These are phyloP conservation scores for Metschnikowia lochheadii DNA, from an alignment of 805 yeast species.

Conservation along the genomic window DNA sequence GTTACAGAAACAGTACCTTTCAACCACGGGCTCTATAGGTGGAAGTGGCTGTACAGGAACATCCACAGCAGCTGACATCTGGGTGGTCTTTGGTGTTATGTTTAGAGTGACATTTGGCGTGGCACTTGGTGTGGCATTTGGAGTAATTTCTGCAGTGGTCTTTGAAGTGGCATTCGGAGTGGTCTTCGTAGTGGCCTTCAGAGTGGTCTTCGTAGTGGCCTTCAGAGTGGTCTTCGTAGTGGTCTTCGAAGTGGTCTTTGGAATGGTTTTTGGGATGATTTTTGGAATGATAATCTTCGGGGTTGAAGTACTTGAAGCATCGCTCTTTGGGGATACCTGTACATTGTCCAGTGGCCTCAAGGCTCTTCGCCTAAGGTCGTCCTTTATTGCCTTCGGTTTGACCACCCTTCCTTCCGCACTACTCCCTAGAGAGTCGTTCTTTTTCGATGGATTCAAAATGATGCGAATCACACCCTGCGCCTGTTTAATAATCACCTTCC, in stretches of 20 bases:
- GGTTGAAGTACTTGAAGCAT: no score
- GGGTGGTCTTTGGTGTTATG: neutral
- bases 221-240: no score
- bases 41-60: neutral
- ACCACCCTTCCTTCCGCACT: constrained; percentile 1
- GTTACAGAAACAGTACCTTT: constrained; percentile 22
- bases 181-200: no score
- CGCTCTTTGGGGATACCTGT: neutral
- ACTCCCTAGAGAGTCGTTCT: neutral
- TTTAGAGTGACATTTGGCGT: no score
- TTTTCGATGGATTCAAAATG: constrained; percentile 11
- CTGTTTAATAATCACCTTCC: constrained; percentile 13
- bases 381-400: neutral
- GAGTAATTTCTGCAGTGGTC: no score
- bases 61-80: neutral
- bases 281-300: no score
- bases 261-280: no score
- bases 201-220: no score
- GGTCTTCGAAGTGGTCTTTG: no score
- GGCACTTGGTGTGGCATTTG: no score
- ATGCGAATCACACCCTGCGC: constrained; percentile 13
- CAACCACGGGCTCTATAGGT: constrained; percentile 8
- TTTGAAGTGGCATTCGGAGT: no score
- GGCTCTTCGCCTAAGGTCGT: neutral
- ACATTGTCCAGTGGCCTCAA: neutral